These are phyloP conservation scores for Caulochytrium protostelioides DNA, from an alignment of 371 early-diverging fungal species.

Conservation along the genomic window DNA sequence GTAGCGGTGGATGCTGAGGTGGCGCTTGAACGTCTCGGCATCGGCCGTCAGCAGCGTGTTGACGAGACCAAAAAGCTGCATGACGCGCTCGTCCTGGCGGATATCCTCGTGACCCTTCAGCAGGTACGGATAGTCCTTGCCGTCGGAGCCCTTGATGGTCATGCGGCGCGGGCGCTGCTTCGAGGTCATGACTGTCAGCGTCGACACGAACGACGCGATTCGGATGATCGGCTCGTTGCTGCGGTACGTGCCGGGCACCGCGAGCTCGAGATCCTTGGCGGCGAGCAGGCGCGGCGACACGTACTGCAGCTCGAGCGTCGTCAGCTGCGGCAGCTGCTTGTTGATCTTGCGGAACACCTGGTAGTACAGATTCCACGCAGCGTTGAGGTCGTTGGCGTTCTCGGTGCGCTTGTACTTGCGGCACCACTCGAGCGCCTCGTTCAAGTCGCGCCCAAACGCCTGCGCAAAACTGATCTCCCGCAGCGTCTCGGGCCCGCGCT, in stretches of 20 bases:
- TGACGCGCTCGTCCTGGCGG: conserved; percentile 95
- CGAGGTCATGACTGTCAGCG: conserved; percentile 64
- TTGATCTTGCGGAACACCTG: conserved; percentile 67
- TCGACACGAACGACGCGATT: conserved; percentile 64
- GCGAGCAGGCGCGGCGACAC: conserved; percentile 74
- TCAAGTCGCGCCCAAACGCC: conserved; percentile 75
- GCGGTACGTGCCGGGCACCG: conserved; percentile 77
- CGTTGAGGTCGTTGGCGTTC: conserved; percentile 63
- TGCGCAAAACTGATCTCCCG: conserved; percentile 87
- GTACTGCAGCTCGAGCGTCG: conserved; percentile 66
- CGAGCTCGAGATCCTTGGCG: conserved; percentile 65
- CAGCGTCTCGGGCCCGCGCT: conserved; percentile 77
- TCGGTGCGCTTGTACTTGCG: conserved; percentile 51
- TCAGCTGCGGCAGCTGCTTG: conserved; percentile 58
- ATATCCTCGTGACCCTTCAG: conserved; percentile 96
- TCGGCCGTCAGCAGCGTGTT: conserved; percentile 73
- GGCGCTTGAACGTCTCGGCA: conserved; percentile 79
- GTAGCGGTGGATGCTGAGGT: conserved; percentile 75
- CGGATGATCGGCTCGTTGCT: conserved; percentile 69
- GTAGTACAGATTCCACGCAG: conserved; percentile 91
- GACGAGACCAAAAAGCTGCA: conserved; percentile 94
- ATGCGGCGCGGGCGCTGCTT: conserved; percentile 83
- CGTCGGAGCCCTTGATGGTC: conserved; percentile 69
- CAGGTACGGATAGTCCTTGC: conserved; percentile 70
- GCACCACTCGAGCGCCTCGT: conserved; percentile 81